Percentiles rank a stretch among this genome's conserved stretches.
Conservation (phyloP, 1,139 yeast genomes). For the Yamadazyma dendronema region DNA sequence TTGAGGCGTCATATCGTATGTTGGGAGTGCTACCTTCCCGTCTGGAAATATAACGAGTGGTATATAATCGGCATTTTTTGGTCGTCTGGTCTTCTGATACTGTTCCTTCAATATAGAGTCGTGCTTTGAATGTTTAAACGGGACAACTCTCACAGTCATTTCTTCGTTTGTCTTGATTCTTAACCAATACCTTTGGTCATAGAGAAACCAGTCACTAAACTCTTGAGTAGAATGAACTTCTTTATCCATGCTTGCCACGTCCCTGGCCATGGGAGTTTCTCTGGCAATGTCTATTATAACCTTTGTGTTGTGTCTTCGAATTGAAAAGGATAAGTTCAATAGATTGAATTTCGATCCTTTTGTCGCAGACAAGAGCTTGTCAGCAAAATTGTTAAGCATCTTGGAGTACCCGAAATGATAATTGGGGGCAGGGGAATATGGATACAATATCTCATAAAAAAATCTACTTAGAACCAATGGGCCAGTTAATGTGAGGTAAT, state of each 20-base stretch:
- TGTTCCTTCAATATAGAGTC: not conserved
- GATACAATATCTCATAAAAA: constrained; percentile 30
- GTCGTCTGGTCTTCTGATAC: not conserved
- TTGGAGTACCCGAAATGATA: constrained; percentile 49
- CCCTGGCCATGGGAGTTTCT: constrained; percentile 25
- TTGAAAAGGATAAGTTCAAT: not conserved
- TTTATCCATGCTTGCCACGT: constrained; percentile 9
- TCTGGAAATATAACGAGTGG: constrained; percentile 16
- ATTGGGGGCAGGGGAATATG: constrained; percentile 38
- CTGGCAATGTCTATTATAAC: constrained; percentile 16
- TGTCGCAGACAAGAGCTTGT: not conserved
- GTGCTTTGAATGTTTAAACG: not conserved
- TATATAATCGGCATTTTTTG: constrained; percentile 5
- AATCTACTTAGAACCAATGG: constrained; percentile 28
- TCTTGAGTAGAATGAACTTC: not conserved
- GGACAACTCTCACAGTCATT: not conserved
- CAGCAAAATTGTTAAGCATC: constrained; percentile 25
- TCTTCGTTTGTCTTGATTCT: not conserved
- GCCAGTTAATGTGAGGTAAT: constrained; percentile 10
- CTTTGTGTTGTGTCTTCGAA: not conserved
- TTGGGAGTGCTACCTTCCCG: constrained; percentile 21
- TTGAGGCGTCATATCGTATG: constrained; percentile 14
- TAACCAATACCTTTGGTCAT: constrained; percentile 1
- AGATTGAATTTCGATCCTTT: not conserved
- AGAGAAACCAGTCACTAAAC: constrained; percentile 4